Base-by-base conservation (phyloP, 2,329 filamentous ascomycete species). In the Anisogramma anomala region DNA sequence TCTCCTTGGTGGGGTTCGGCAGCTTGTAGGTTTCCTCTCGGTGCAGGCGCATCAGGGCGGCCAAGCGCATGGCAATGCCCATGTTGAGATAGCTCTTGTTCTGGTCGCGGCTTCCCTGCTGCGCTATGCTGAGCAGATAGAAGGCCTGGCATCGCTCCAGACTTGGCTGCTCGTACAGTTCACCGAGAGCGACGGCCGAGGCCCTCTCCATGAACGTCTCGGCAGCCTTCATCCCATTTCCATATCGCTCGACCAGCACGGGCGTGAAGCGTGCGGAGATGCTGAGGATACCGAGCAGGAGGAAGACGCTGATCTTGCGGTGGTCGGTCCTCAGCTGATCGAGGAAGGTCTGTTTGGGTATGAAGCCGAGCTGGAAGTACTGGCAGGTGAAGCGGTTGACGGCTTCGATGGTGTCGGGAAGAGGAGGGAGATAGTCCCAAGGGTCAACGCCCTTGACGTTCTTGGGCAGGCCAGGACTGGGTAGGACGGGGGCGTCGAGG, bases 321-420 rank as follows among this genome's bases (percentile, higher is more conserved):
- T 62, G 60, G 40, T 72, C 63, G 3, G 62, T 62, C 28, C 58
- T 60, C n/a, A 77, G 58, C 6, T 62, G 61, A 18, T 64, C 57
- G 1, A 64, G 59, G 39, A 76, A 74, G 37, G 63, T 57, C 18
- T 68, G 59, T 54, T 72, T 74, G 4, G 68, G 69, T 25, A 77
- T 69, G 50, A 77, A 77, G 18, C 73, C 69, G 6, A 77, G 65
- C 53, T 77, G 73, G 48, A 76, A 75, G 52, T 73, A 77, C 49
- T 74, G 64, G 6, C 58, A 58, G 1, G 66, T 73, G 49, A 77
- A 75, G 31, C 63, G 65, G 43, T 68, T 59, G 44, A 75, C 65
- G 5, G 64, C 69, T 36, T 74, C 70, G 18, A 74, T 58, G 38
- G 74, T 62, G 32, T 69, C 65, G 2, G 60, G 53, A 13, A 72